These are phyloP conservation scores for Colletotrichum horii DNA, from an alignment of 2,329 filamentous ascomycete genomes.

Conservation along the genomic window DNA sequence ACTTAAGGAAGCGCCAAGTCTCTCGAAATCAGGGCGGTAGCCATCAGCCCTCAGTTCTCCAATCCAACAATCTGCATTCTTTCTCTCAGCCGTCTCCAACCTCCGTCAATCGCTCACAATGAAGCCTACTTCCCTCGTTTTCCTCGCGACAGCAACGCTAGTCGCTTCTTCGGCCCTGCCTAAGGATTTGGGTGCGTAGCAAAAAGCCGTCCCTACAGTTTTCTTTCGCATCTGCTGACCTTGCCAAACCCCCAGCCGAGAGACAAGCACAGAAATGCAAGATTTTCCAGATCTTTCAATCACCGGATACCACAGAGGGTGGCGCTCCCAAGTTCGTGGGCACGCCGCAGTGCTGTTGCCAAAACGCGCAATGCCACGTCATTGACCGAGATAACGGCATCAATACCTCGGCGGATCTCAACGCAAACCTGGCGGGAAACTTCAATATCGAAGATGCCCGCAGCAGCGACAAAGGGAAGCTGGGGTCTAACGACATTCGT, in stretches of 20 bases:
- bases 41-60: not conserved
- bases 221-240: not conserved
- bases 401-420: not conserved
- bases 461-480: not conserved
- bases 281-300: not conserved
- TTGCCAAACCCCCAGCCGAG: not conserved
- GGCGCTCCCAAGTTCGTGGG: not conserved
- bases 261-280: not conserved
- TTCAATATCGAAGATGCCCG: not conserved
- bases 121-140: not conserved
- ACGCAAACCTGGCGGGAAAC: not conserved
- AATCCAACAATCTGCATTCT: not conserved
- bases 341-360: not conserved
- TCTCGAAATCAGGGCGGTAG: not conserved
- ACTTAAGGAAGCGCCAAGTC: not conserved
- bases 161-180: not conserved
- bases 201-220: accelerated
- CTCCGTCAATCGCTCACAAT: not conserved
- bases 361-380: not conserved
- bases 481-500: not conserved
- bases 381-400: not conserved
- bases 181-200: not conserved
- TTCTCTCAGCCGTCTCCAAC: not conserved
- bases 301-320: not conserved
- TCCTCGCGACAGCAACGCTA: not conserved